phyloP scores from a whole-genome alignment of 441 rosid species.

The Breynia disticha region DNA sequence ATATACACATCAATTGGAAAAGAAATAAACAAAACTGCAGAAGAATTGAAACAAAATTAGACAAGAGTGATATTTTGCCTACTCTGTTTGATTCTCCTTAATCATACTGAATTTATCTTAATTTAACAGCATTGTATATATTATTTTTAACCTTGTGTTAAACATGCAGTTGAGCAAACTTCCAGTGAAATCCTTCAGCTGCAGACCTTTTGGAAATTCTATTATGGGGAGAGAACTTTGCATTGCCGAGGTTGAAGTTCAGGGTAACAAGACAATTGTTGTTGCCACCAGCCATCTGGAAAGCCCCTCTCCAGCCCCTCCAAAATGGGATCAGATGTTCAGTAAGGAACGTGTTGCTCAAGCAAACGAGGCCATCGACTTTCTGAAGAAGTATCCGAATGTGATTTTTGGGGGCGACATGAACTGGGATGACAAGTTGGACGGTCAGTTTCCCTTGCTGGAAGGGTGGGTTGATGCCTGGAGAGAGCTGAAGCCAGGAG shows the following conservation, averaged over 20 bases:
- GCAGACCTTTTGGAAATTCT: conserved; percentile 56
- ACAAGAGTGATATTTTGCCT: too few relatives aligned
- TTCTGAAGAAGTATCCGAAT: conserved; percentile 45
- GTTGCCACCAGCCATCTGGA: conserved; percentile 95
- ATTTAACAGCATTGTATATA: neutral
- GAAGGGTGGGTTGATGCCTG: conserved; percentile 80
- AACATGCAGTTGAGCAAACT: conserved; percentile 67
- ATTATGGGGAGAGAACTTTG: conserved; percentile 83
- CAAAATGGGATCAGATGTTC: conserved; percentile 96
- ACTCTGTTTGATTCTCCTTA: too few relatives aligned
- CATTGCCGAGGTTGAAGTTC: conserved; percentile 51
- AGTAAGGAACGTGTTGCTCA: conserved; percentile 80
- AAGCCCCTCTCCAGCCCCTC: conserved; percentile 88
- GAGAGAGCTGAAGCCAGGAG: conserved; percentile 59
- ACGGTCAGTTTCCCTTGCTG: conserved; percentile 59
- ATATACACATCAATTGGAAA: too few relatives aligned
- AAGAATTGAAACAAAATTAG: too few relatives aligned
- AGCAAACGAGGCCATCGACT: conserved; percentile 47
- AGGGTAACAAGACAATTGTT: conserved; percentile 40
- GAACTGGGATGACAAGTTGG: conserved; percentile 92
- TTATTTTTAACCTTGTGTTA: neutral
- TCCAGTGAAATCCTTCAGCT: conserved; percentile 51
- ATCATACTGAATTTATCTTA: too few relatives aligned
- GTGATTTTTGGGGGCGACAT: conserved; percentile 84
- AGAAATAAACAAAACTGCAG: too few relatives aligned